These are phyloP conservation scores for Phalaenopsis aphrodite DNA, from an alignment of 106 monocot species.

Conservation along the genomic window DNA sequence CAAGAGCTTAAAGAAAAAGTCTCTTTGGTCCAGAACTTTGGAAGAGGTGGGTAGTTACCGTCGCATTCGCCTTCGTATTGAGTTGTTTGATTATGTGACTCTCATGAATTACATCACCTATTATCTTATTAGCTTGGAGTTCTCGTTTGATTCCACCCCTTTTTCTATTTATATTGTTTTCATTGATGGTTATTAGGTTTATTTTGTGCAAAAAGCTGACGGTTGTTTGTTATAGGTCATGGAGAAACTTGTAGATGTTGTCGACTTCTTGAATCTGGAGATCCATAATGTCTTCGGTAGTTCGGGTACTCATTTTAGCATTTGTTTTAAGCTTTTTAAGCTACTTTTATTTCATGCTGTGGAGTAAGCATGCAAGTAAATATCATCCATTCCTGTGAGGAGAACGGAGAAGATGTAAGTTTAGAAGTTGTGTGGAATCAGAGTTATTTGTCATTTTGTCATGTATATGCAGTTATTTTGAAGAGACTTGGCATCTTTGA, in stretches of 20 bases:
- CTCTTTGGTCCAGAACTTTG: conserved; percentile 85
- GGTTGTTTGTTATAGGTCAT: conserved; percentile 53
- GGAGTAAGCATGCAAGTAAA: background rate
- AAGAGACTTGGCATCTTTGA: background rate
- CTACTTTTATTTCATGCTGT: background rate
- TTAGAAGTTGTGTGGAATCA: background rate
- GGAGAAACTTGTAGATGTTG: conserved; percentile 91
- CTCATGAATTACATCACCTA: background rate
- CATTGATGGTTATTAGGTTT: conserved; percentile 1
- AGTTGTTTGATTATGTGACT: background rate
- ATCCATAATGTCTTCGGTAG: conserved; percentile 72
- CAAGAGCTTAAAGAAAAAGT: conserved; percentile 76
- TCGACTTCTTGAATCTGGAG: conserved; percentile 83
- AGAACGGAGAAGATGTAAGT: background rate
- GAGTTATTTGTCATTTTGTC: background rate
- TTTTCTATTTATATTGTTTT: background rate
- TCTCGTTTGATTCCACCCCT: background rate
- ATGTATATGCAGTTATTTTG: background rate
- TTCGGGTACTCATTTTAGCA: conserved; percentile 41
- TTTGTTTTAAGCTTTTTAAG: background rate
- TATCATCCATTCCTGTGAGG: background rate
- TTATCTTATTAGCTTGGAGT: background rate
- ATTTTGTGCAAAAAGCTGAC: background rate
- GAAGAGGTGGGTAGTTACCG: conserved; percentile 73
- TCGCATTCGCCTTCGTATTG: background rate